Evolutionary conservation across 2,329 filamentous ascomycete species (phyloP).

Genomic region (Fusarium sp.): DNA sequence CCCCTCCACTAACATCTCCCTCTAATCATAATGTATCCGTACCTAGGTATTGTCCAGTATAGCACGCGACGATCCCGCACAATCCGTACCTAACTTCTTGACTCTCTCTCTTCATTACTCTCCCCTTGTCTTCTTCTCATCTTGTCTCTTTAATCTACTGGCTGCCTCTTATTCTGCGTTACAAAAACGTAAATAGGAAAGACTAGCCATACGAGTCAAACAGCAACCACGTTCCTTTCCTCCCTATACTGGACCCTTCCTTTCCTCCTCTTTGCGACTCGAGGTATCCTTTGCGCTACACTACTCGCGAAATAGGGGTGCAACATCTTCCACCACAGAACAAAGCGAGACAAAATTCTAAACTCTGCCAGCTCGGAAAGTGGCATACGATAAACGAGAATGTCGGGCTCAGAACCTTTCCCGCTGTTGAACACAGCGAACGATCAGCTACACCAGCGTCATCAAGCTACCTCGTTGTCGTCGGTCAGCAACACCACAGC

Average conservation of each 20-base stretch:
- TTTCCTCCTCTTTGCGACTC: slow-evolving; percentile 2
- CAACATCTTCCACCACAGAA: slow-evolving; percentile 11
- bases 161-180: slow-evolving; percentile 4
- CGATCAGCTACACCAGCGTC: slow-evolving; percentile 59
- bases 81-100: slow-evolving; percentile 21
- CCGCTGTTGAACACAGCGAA: slow-evolving; percentile 64
- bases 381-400: slow-evolving; percentile 36
- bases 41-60: not conserved
- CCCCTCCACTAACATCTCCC: slow-evolving; percentile 31
- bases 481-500: slow-evolving; percentile 38
- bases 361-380: not conserved
- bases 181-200: not conserved
- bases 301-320: slow-evolving; percentile 32
- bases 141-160: not conserved
- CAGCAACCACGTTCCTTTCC: slow-evolving; percentile 14
- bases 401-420: slow-evolving; percentile 66
- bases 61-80: slow-evolving; percentile 37
- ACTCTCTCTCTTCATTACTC: slow-evolving; percentile 1
- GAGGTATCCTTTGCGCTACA: not conserved
- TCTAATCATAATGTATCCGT: slow-evolving; percentile 28
- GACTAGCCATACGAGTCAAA: not conserved
- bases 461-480: slow-evolving; percentile 42
- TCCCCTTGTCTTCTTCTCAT: not conserved
- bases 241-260: not conserved
- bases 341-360: not conserved